Evolutionary conservation across 1,284 basidiomycete species (phyloP), one percentile per base, ranked within the genome.

Genomic region (Trichosporon asahii): DNA sequence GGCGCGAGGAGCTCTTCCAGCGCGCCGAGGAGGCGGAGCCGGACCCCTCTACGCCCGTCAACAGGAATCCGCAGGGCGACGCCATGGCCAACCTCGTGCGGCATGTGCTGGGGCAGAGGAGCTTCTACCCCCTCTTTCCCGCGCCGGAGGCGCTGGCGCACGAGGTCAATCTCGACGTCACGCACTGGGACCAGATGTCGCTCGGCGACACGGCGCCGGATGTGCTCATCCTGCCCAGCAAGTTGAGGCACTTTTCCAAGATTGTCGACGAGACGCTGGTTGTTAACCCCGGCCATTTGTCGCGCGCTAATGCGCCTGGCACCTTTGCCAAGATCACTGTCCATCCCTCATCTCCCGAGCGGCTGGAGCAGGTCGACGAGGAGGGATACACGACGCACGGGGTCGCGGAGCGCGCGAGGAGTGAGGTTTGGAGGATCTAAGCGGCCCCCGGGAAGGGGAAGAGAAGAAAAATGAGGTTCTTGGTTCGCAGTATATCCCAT

Each of bases 121-220:
- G 91, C 78, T 97, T 98, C 84, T 99, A 99, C 81, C 97, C 97
- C 0, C 82, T 98, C 60, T 98, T 96, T 80, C 96, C 96, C 2
- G 88, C 90, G 0, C 94, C 96, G 0, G 80, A 87, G 15, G 89
- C 90, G 2, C 83, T 91, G 18, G 85, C 90, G 0, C 86, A 87
- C 40, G 93, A 94, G 77, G 89, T 97, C 67, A 95, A 95, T 77
- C 86, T 98, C 31, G 94, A 96, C 78, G 86, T 95, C 15, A 90
- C 90, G 23, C 94, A 96, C 74, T 79, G 83, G 70, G 72, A 82
- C 46, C 76, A 85, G 66, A 74, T 86, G 65, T 79, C 77, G 70
- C 80, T 86, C 72, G 77, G 79, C 57, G 76, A 79, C 23, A 76
- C 81, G 1, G 84, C 89, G 0, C 95, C 95, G 0, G 93, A 96